Conservation (phyloP, 83 land plant species). For the Picea abies region DNA sequence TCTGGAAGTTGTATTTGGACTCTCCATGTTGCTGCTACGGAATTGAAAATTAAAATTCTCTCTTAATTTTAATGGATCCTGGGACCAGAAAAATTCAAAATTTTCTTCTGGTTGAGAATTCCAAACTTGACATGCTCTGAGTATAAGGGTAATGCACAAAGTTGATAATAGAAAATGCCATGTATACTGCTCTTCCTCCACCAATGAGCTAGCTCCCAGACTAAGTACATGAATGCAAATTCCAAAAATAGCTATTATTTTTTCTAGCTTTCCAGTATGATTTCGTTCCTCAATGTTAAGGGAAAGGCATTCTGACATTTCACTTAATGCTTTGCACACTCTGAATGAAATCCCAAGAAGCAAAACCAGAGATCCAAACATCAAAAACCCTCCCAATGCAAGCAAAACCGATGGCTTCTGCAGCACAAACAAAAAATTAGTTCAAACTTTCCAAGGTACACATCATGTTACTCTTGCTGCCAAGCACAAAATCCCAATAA, state of each 20-base stretch:
- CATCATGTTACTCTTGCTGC: neutral
- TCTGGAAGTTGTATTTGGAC: neutral
- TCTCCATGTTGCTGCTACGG: neutral
- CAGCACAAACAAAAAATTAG: conserved; percentile 20
- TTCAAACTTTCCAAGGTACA: neutral
- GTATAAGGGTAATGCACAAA: conserved; percentile 50
- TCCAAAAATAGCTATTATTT: conserved; percentile 37
- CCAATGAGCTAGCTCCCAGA: conserved; percentile 87
- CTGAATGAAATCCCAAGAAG: conserved; percentile 27
- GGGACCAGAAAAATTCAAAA: conserved; percentile 13
- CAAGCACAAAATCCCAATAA: neutral
- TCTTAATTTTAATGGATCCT: neutral
- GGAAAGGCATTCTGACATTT: neutral
- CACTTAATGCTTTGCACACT: conserved; percentile 16
- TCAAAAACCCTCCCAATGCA: conserved; percentile 40
- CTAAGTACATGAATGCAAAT: conserved; percentile 59
- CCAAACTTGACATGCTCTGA: conserved; percentile 30
- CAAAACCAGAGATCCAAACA: conserved; percentile 50
- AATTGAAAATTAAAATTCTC: neutral
- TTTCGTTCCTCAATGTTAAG: neutral
- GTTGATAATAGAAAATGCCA: conserved; percentile 82
- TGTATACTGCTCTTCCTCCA: conserved; percentile 94
- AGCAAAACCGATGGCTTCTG: conserved; percentile 63
- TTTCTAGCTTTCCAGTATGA: neutral
- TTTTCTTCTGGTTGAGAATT: conserved; percentile 9